phyloP scores from a whole-genome alignment of 2,329 filamentous ascomycete genomes.

The Neofusicoccum kwambonambiense region DNA sequence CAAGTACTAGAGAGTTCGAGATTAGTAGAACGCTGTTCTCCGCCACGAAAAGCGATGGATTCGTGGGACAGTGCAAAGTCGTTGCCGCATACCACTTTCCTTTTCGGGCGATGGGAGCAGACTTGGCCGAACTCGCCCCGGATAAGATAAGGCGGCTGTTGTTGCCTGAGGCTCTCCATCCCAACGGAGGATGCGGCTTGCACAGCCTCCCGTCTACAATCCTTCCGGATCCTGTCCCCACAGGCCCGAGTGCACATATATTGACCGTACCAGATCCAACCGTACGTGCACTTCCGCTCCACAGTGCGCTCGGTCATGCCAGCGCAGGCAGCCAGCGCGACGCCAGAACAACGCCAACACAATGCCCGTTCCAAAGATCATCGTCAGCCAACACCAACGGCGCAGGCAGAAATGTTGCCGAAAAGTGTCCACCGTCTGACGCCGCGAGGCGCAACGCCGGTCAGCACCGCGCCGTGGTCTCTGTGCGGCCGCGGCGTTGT shows the following conservation, averaged over 20 bases:
- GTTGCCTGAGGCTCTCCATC: not conserved
- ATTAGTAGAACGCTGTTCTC: too few relatives aligned
- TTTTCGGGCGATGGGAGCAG: not conserved
- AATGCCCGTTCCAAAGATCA: not conserved
- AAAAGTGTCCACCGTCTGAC: not conserved
- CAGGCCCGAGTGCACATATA: not conserved
- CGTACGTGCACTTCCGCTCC: not conserved
- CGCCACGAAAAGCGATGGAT: too few relatives aligned
- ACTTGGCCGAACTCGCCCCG: not conserved
- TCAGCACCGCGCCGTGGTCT: not conserved
- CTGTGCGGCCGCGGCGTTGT: not conserved
- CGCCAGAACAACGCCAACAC: conserved; percentile 2
- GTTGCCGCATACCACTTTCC: not conserved
- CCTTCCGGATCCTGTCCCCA: not conserved
- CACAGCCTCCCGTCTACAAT: not conserved
- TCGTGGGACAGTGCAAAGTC: not conserved
- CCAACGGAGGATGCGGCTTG: not conserved
- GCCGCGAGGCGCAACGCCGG: not conserved
- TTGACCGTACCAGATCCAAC: not conserved
- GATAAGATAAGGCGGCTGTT: not conserved
- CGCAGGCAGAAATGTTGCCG: not conserved
- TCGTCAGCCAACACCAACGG: not conserved
- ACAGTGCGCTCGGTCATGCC: not conserved
- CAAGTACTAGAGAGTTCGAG: too few relatives aligned
- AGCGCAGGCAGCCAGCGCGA: not conserved